Base-by-base conservation (phyloP, 257 asterid species). In the Agastache rugosa region DNA sequence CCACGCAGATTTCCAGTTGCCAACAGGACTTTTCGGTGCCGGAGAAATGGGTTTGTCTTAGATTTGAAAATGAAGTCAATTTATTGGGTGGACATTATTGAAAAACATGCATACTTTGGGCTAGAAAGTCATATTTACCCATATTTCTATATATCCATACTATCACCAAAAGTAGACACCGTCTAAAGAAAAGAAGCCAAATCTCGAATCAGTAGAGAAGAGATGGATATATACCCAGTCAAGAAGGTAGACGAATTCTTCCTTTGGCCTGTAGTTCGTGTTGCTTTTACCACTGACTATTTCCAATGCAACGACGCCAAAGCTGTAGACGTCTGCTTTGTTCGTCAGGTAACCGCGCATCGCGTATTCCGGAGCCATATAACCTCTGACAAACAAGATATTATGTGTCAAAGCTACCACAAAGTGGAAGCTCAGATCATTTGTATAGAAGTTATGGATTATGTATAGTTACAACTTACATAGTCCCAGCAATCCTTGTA, bases 291-390 rank as follows among this genome's bases (percentile, higher is more conserved):
- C 99, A 60, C 96, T 92, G 69, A 90, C 85, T 14, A 94, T 86
- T 81, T 94, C 97, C 20, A 94, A 74, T 20, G 97, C 93, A 15
- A 94, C 99, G n/a, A 94, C 96, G 29, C 99, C 99, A 69, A 83
- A 94, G 82, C 99, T 92, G 86, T 92, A 94, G 48, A 93, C 96
- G 63, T 93, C 98, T 69, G 97, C 98, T 82, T 90, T 91, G 54
- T 73, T 78, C 20, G 98, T 93, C 37, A 93, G 81, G 75, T 87
- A 85, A 35, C 97, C 97, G 0, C 95, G 88, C 97, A 93, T 85
- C 0, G 98, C 98, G 51, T 93, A 93, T 67, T 93, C 98, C 5
- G 98, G 98, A 63, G 98, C 97, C 98, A 93, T 91, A 61, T 93
- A 93, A 58, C 98, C 97, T 73, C 98, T 93, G 41, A 54, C 74